Base-by-base conservation (phyloP, 495 filamentous ascomycete genomes). In the Hypoxylon cercidicola region DNA sequence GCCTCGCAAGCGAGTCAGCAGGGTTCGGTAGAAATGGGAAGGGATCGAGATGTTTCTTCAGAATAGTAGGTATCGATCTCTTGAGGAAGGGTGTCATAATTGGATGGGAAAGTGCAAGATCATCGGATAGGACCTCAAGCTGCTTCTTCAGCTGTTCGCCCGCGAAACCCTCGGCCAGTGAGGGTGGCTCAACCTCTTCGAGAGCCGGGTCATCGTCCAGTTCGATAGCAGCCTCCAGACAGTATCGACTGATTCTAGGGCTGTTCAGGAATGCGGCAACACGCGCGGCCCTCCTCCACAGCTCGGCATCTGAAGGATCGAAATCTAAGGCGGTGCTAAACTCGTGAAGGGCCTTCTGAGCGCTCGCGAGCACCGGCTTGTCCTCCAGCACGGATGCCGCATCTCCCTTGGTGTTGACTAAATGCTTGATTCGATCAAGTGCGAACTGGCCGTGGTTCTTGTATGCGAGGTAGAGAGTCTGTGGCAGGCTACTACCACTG, bases 381-480 rank as follows among this genome's bases (percentile, higher is more conserved):
- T 83, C 74, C 23, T 77, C 60, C 1, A 84, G 75, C 6, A 75
- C 56, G 0, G 74, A 66, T 30, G 76, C 51, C 1, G 73, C 56
- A 4, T 69, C 60, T 1, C 59, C 49, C 7, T 71, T 64, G 7
- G 78, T 72, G 30, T 86, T 87, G 16, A 74, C 56, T 28, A 72
- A 70, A 53, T 79, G 65, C 49, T 75, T 80, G 18, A 97, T 80
- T 50, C 84, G 81, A 66, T 99, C 95, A 21, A 99, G 80, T 19
- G 88, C 75, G 72, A 93, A 98, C 70, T 97, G 89, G 49, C 93
- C 96, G 76, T 93, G 87, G 72, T 97, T 98, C 71, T 99, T 99
- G 80, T 93, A 92, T 3, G 94, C 88, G 6, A 99, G 84, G 65
- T 96, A 97, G 16, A 97, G 83, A 8, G 95, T 91, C 64, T 97